Base-by-base conservation (phyloP, 768 basidiomycete genomes). In the Obba rivulosa region DNA sequence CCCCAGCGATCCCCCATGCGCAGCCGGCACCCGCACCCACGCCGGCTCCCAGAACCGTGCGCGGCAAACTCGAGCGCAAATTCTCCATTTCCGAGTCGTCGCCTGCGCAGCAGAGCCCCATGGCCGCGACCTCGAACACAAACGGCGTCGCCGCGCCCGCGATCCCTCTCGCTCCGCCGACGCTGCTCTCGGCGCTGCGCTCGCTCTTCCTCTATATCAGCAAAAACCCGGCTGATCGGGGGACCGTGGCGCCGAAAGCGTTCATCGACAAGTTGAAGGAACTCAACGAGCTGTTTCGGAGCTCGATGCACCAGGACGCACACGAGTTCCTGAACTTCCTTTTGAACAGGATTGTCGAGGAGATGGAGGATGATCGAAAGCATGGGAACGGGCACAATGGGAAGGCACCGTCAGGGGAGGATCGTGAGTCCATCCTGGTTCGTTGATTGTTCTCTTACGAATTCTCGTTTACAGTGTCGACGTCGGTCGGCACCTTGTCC, bases 251-350 rank as follows among this genome's bases (percentile, higher is more conserved):
- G 2, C 96, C 96, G 2, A 81, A 85, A 48, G 87, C 87, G 20
- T 90, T 99, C 67, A 86, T 99, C 63, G 85, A 92, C 61, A 95
- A 95, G 63, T 78, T 98, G 58, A 91, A 90, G 68, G 83, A 92
- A 60, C 75, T 91, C 59, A 98, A 98, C 66, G 91, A 92, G 59
- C 74, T 85, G 40, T 99, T 97, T 62, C 78, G 92, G 41, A 84
- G 84, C 34, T 85, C 88, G 14, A 87, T 88, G 79, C 96, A 99
- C 64, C 96, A 99, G 64, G 96, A 99, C 65, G 96, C 96, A 2
- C 96, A 98, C 68, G 96, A 99, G 67, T 98, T 99, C 66, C 74
- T 97, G 36, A 96, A 94, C 64, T 97, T 87, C 68, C 70, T 97
- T 22, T 71, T 99, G 46, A 99, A 99, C 66, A 83, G 77, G 64